phyloP scores from a whole-genome alignment of 1,284 basidiomycete species.

The Ceratobasidium papillatum region DNA sequence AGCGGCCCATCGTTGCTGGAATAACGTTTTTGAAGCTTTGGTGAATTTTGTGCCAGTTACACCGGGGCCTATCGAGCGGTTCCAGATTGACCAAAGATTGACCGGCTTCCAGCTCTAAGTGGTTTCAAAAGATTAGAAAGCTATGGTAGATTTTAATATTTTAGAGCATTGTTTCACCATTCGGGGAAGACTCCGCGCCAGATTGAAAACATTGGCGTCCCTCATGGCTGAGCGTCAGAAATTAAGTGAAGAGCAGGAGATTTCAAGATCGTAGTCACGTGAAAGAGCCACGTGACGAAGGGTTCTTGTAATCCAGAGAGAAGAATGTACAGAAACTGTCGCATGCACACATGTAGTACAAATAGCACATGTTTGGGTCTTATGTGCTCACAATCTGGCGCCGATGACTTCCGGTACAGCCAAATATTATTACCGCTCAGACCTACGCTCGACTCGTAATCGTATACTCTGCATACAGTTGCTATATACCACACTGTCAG shows the following conservation, averaged over 20 bases:
- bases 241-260: neutral
- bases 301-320: too few relatives aligned
- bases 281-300: too few relatives aligned
- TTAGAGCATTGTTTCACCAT: neutral
- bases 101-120: slow-evolving; percentile 35
- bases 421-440: too few relatives aligned
- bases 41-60: slow-evolving; percentile 59
- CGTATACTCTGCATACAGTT: too few relatives aligned
- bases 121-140: neutral
- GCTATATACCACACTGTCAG: too few relatives aligned
- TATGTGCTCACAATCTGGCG: too few relatives aligned
- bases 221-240: neutral
- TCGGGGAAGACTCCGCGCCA: slow-evolving; percentile 36
- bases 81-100: slow-evolving; percentile 40
- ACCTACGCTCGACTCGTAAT: too few relatives aligned
- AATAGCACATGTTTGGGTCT: too few relatives aligned
- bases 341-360: too few relatives aligned
- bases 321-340: too few relatives aligned
- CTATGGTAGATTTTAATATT: neutral
- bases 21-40: slow-evolving; percentile 72
- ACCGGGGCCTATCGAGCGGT: slow-evolving; percentile 31
- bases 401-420: too few relatives aligned
- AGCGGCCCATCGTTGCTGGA: slow-evolving; percentile 91
- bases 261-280: too few relatives aligned
- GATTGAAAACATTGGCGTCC: slow-evolving; percentile 32